Percentiles rank a stretch among this genome's conserved stretches.
phyloP scores from a whole-genome alignment of 257 asterid genomes.

The Plectranthus barbatus region DNA sequence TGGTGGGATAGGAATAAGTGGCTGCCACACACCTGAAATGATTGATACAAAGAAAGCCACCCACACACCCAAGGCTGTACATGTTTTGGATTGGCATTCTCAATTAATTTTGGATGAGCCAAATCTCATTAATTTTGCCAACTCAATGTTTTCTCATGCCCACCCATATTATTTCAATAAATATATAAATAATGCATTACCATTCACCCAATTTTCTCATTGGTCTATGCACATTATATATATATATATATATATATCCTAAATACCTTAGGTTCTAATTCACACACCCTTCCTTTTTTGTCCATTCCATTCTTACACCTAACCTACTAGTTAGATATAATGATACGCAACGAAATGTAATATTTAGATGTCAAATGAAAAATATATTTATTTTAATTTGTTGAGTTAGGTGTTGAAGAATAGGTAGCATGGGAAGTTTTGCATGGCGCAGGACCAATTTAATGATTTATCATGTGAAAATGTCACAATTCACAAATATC shows the following conservation, averaged over 20 bases:
- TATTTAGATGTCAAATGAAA: too few species aligned
- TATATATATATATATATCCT: too few species aligned
- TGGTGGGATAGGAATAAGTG: constrained; percentile 24
- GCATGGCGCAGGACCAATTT: constrained; percentile 12
- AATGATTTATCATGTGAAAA: constrained; percentile 12
- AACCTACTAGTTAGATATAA: too few species aligned
- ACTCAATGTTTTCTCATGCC: constrained; percentile 23
- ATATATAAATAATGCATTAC: too few species aligned
- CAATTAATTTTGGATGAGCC: constrained; percentile 26
- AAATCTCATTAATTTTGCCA: constrained; percentile 38
- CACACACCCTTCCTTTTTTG: too few species aligned
- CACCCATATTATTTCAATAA: too few species aligned
- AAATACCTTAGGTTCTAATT: too few species aligned
- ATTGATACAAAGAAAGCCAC: constrained; percentile 30
- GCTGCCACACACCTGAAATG: constrained; percentile 27
- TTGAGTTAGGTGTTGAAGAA: neutral
- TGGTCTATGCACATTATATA: too few species aligned
- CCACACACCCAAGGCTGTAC: neutral
- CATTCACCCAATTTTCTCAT: too few species aligned
- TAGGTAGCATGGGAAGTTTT: neutral
- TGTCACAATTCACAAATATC: constrained; percentile 11
- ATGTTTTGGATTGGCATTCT: constrained; percentile 21
- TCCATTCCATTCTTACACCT: too few species aligned
- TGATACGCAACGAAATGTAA: too few species aligned
- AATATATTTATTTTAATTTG: too few species aligned